Base-by-base conservation (phyloP, 768 basidiomycete genomes). In the Mycena albidolilacea region DNA sequence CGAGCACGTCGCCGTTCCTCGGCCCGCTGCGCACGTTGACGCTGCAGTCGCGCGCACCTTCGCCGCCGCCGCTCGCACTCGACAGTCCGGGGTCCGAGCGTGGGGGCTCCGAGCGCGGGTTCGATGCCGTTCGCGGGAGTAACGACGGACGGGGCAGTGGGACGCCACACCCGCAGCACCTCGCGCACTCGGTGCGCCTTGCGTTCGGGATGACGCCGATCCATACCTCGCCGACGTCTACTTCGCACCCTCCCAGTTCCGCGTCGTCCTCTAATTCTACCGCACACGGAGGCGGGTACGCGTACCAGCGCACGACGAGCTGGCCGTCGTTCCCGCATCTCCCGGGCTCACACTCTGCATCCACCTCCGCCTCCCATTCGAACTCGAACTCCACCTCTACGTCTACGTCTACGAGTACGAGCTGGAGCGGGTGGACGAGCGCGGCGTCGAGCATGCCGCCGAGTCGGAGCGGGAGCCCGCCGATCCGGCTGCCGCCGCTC, bases 151-250 rank as follows among this genome's bases (percentile, higher is more conserved):
- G 68, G 46, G 64, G 74, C 8, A 79, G 76, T 41, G 85, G 85
- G 35, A 81, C 85, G 1, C 77, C 82, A 38, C 84, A 83, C 48
- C 89, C 91, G 70, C 88, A 90, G 71, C 91, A 94, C 78, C 88
- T 97, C 46, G 95, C 94, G 5, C 93, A 95, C 78, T 94, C 93
- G 0, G 93, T 97, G 30, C 91, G 94, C 48, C 86, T 92, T 41
- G 96, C 96, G 60, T 98, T 98, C 75, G 95, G 94, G 5, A 97
- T 97, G 94, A 96, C 96, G 7, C 95, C 95, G 0, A 95, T 96
- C 48, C 88, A 88, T 64, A 54, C 63, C 71, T 37, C 60, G 37
- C 46, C 46, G 15, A n/a, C 57, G 44, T 46, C 44, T 10, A 12
- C 46, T n/a, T 17, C 79, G 74, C 60, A 43, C 8, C 67, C 67